Conservation (phyloP, 345 rosid genomes). For the Barbarea vulgaris region DNA sequence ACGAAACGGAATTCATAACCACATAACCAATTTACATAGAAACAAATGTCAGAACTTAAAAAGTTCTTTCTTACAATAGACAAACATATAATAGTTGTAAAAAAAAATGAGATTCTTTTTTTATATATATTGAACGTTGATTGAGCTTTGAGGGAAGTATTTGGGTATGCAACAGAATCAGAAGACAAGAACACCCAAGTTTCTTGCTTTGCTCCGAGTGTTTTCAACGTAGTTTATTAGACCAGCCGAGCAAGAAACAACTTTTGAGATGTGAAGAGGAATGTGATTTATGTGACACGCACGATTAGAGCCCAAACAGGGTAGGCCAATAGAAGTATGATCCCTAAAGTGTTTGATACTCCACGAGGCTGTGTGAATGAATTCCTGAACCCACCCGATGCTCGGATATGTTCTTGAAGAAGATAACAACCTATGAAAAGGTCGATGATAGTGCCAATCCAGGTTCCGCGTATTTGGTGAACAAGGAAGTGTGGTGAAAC, state of each 20-base stretch:
- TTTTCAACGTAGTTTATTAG: constrained; percentile 3
- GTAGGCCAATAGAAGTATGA: constrained; percentile 73
- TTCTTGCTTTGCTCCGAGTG: background rate
- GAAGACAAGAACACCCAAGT: constrained; percentile 14
- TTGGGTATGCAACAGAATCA: constrained; percentile 17
- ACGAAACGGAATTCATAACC: constrained; percentile 2
- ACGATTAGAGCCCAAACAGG: constrained; percentile 84
- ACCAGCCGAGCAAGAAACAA: constrained; percentile 20
- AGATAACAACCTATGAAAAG: constrained; percentile 80
- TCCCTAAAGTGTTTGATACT: constrained; percentile 81
- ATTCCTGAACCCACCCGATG: constrained; percentile 91
- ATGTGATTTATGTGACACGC: constrained; percentile 47
- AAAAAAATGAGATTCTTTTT: constrained; percentile 13
- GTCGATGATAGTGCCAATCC: constrained; percentile 62
- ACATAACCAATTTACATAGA: background rate
- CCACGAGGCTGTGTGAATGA: constrained; percentile 79
- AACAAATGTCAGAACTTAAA: background rate
- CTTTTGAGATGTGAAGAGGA: constrained; percentile 5
- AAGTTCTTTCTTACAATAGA: constrained; percentile 2
- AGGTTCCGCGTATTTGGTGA: constrained; percentile 52
- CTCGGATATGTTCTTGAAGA: constrained; percentile 86
- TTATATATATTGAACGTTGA: background rate
- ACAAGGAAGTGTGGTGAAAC: constrained; percentile 67
- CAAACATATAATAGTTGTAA: constrained; percentile 14
- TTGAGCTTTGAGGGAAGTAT: constrained; percentile 25